Evolutionary conservation across 306 rosid genomes (phyloP).

Genomic region (Crataegus laevigata): DNA sequence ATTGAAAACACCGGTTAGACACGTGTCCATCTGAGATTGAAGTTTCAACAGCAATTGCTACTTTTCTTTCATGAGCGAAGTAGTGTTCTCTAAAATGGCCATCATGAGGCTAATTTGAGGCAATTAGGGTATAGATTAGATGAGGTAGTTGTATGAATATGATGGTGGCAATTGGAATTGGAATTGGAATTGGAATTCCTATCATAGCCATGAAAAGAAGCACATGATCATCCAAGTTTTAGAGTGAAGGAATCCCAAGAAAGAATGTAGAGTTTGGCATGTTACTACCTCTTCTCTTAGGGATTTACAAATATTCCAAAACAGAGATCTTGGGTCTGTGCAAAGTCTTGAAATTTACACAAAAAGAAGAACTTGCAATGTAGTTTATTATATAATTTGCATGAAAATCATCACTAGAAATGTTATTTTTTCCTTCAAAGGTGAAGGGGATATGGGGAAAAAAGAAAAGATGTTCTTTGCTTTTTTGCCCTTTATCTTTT

Average conservation of each 20-base stretch:
- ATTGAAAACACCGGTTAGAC: no score
- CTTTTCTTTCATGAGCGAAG: no score
- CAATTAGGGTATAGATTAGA: conserved; percentile 23
- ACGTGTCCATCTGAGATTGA: no score
- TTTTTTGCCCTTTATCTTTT: conserved; percentile 36
- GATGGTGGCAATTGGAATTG: conserved; percentile 19
- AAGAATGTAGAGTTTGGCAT: conserved; percentile 73
- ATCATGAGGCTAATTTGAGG: conserved; percentile 34
- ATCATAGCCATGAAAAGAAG: conserved; percentile 28
- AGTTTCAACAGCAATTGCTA: no score
- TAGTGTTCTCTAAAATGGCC: conserved; percentile 6
- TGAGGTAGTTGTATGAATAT: conserved; percentile 13
- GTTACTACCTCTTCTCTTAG: conserved; percentile 53
- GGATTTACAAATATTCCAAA: conserved; percentile 62
- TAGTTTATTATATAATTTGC: conserved; percentile 37
- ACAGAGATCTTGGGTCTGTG: conserved; percentile 14
- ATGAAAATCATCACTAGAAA: conserved; percentile 58
- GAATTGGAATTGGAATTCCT: conserved; percentile 17
- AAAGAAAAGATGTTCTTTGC: conserved; percentile 58
- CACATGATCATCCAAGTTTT: conserved; percentile 21
- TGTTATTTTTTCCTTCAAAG: conserved; percentile 22
- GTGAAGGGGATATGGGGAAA: conserved; percentile 32
- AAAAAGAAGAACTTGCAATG: conserved; percentile 9
- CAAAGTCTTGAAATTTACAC: conserved; percentile 46
- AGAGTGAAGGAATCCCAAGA: conserved; percentile 78